Percentiles rank a stretch among this genome's conserved stretches.
These are phyloP conservation scores for Coriolopsis trogii DNA, from an alignment of 1,284 basidiomycete species.

Conservation along the genomic window DNA sequence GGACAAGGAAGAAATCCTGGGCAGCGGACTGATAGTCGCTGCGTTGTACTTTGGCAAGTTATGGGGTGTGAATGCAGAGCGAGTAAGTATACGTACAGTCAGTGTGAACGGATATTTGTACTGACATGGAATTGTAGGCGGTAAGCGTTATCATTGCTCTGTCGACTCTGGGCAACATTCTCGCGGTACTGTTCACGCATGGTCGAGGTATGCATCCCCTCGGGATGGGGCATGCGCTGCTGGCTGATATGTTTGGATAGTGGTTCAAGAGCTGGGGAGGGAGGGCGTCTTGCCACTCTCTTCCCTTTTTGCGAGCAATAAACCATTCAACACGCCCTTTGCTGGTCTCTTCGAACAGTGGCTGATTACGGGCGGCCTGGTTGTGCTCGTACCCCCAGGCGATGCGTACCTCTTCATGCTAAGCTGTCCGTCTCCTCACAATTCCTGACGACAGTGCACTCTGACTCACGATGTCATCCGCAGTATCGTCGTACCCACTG, in stretches of 20 bases:
- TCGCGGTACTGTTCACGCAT: slow-evolving; percentile 64
- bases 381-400: slow-evolving; percentile 58
- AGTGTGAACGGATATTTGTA: neutral
- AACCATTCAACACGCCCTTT: slow-evolving; percentile 63
- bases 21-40: slow-evolving; percentile 63
- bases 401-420: slow-evolving; percentile 72
- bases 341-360: slow-evolving; percentile 61
- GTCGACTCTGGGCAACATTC: slow-evolving; percentile 63
- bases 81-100: slow-evolving; percentile 37
- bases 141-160: slow-evolving; percentile 64
- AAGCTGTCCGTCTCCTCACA: slow-evolving; percentile 46
- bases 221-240: neutral
- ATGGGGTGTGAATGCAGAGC: slow-evolving; percentile 60
- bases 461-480: neutral
- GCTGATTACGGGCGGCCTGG: slow-evolving; percentile 50
- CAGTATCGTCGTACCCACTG: slow-evolving; percentile 58
- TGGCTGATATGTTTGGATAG: slow-evolving; percentile 32
- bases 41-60: slow-evolving; percentile 72
- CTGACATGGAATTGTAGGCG: slow-evolving; percentile 37
- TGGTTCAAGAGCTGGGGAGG: slow-evolving; percentile 71
- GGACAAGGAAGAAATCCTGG: slow-evolving; percentile 63
- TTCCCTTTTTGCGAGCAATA: slow-evolving; percentile 63
- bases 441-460: neutral
- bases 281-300: slow-evolving; percentile 68
- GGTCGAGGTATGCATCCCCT: slow-evolving; percentile 50